Conservation (phyloP, 1,284 basidiomycete species). For the Heterobasidion parviporum region DNA sequence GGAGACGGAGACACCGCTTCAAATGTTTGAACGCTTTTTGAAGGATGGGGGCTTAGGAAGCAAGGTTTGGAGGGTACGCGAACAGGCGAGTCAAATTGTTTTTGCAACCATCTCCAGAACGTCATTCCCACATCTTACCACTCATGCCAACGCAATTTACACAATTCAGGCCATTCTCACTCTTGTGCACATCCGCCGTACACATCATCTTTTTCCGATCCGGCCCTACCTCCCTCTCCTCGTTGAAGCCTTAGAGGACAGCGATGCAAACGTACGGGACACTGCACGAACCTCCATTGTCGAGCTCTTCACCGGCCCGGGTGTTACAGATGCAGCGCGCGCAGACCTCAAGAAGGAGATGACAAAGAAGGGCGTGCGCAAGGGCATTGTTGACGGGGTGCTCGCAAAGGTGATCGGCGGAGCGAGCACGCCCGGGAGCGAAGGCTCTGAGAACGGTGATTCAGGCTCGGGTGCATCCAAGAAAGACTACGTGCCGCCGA, state of each 20-base stretch:
- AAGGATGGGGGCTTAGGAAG: slow-evolving; percentile 68
- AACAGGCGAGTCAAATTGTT: slow-evolving; percentile 50
- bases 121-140: background rate
- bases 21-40: slow-evolving; percentile 70
- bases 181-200: slow-evolving; percentile 60
- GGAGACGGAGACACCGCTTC: slow-evolving; percentile 66
- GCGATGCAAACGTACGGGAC: slow-evolving; percentile 84
- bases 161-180: slow-evolving; percentile 48
- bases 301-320: slow-evolving; percentile 76
- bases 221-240: slow-evolving; percentile 76
- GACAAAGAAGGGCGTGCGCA: slow-evolving; percentile 76
- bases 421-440: slow-evolving; percentile 36
- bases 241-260: slow-evolving; percentile 84
- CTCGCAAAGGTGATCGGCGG: slow-evolving; percentile 50
- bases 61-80: slow-evolving; percentile 76
- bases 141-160: background rate
- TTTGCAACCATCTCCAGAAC: no score
- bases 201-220: slow-evolving; percentile 70
- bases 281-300: slow-evolving; percentile 77
- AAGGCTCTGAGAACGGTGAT: slow-evolving; percentile 55
- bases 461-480: slow-evolving; percentile 15
- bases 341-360: slow-evolving; percentile 92
- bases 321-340: slow-evolving; percentile 78
- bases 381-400: slow-evolving; percentile 73
- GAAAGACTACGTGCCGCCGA: slow-evolving; percentile 68